Percentiles rank a stretch among this genome's conserved stretches.
These are phyloP conservation scores for Psilocybe cubensis DNA, from an alignment of 768 basidiomycete species.

Conservation along the genomic window DNA sequence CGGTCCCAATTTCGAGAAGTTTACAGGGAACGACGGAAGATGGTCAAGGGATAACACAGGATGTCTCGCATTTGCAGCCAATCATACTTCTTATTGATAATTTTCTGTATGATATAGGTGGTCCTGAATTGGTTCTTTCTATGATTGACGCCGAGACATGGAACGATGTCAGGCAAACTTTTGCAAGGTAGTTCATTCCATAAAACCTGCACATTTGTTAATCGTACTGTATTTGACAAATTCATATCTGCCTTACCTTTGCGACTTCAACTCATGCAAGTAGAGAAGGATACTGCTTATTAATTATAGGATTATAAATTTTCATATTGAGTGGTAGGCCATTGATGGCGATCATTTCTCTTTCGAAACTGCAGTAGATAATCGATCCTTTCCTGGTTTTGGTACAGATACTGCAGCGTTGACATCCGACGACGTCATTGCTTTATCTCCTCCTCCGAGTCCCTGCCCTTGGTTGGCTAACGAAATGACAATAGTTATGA, in stretches of 20 bases:
- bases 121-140: not conserved
- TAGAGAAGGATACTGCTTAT: too few relatives aligned
- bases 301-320: too few relatives aligned
- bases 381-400: slow-evolving; percentile 24
- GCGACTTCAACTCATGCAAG: too few relatives aligned
- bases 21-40: not conserved
- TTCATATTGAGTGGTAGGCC: too few relatives aligned
- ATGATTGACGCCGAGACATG: not conserved
- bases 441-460: slow-evolving; percentile 31
- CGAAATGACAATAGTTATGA: not conserved
- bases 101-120: not conserved
- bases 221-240: too few relatives aligned
- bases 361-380: not conserved
- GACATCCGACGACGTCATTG: slow-evolving; percentile 43
- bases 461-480: slow-evolving; percentile 24
- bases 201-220: too few relatives aligned
- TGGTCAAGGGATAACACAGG: not conserved
- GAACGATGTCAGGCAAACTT: not conserved
- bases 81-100: not conserved
- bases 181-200: too few relatives aligned
- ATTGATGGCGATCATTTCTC: not conserved
- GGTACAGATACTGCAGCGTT: slow-evolving; percentile 40
- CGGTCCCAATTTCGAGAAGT: not conserved
- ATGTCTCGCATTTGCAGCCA: not conserved
- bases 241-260: too few relatives aligned